Evolutionary conservation across 1,284 basidiomycete genomes (phyloP), one percentile per base, ranked within the genome.

Genomic region (Butyriboletus regius): DNA sequence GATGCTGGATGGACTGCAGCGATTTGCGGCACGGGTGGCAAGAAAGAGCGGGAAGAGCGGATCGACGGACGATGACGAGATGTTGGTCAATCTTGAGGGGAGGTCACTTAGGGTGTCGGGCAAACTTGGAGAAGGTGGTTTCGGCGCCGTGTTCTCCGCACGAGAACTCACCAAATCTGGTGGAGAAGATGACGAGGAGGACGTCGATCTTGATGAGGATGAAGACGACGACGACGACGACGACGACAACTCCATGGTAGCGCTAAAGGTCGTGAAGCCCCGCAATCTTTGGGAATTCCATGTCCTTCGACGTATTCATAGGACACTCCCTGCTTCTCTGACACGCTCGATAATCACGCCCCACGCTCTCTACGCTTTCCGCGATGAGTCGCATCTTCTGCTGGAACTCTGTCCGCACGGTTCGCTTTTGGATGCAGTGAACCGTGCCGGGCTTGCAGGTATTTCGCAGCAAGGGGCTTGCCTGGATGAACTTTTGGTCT

Each of bases 71-170:
- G 65, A 71, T 20, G 70, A 72, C 13, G 66, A 63, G 15, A 72
- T 81, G 60, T 57, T 75, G 7, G 57, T 87, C 28, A 67, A 63
- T 2, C 71, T 97, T 8, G 75, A 73, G 29, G 81, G 77, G 4
- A 78, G 77, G 53, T 72, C 71, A 40, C 91, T 88, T 61, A 76
- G 77, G 46, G 79, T 98, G 9, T 72, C 75, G 6, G 85, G 86
- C 55, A 98, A 98, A 69, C 77, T 99, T 20, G 96, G 96, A 6
- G 95, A 99, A 72, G 96, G 96, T 7, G 93, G 93, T 0, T 99
- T 93, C 60, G 96, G 95, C 0, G 82, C 88, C 3, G 96, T 98
- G 10, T 99, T 96, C 72, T 81, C 84, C 53, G 91, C 86, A 5
- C 75, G 77, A 50, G 81, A 83, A 57, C 60, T 79, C n/a, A 76